These are phyloP conservation scores for Alternaria dauci DNA, from an alignment of 2,329 filamentous ascomycete genomes.

Conservation along the genomic window DNA sequence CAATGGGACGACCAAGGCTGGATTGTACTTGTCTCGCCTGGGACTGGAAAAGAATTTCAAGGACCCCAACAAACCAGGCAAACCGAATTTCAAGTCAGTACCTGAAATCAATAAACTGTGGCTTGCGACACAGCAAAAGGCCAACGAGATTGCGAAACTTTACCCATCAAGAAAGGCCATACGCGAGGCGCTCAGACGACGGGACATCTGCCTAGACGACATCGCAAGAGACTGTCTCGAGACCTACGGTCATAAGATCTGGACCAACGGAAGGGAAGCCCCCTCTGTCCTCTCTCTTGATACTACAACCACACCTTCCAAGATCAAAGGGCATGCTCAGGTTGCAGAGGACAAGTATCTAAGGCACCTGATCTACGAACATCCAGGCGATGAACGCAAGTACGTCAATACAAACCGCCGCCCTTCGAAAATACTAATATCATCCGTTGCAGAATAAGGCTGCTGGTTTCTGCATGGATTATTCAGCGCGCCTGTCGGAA, in stretches of 20 bases:
- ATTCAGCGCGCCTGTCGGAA: slow-evolving; percentile 5
- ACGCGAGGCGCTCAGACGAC: neutral
- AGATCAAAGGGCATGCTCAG: neutral
- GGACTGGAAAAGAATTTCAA: neutral
- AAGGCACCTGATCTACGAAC: neutral
- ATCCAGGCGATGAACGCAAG: neutral
- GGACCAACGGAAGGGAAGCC: neutral
- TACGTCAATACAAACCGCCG: neutral
- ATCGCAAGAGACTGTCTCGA: neutral
- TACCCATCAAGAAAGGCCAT: neutral
- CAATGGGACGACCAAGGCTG: neutral
- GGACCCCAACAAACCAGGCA: neutral
- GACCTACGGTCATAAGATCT: neutral
- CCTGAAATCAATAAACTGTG: neutral
- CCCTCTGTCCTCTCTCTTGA: neutral
- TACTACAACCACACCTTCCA: neutral
- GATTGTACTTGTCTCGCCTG: neutral
- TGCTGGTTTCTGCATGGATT: neutral
- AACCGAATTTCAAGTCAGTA: neutral
- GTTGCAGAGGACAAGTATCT: neutral
- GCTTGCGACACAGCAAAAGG: no score
- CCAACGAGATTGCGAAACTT: no score
- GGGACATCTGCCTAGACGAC: neutral
- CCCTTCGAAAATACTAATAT: neutral
- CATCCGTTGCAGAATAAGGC: neutral